These are phyloP conservation scores for Usnea hakonensis DNA, from an alignment of 495 filamentous ascomycete species.

Conservation along the genomic window DNA sequence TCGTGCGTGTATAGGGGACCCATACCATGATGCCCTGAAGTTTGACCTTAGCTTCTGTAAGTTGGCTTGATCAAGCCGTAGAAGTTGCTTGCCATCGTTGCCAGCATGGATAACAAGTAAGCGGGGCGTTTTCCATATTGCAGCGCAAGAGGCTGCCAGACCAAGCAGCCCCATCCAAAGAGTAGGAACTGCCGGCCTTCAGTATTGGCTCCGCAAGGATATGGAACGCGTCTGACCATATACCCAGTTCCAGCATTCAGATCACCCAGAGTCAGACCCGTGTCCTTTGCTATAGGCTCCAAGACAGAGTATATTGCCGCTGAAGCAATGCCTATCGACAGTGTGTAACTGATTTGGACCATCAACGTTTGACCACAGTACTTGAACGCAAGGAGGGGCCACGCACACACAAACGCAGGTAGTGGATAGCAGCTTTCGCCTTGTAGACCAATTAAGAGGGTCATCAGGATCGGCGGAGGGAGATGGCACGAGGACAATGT, in stretches of 20 bases:
- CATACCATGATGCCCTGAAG: constrained; percentile 37
- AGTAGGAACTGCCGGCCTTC: constrained; percentile 39
- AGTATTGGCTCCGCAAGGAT: neutral
- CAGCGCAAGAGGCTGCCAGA: constrained; percentile 62
- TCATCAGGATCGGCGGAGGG: constrained; percentile 54
- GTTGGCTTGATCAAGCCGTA: neutral
- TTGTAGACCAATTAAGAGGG: constrained; percentile 53
- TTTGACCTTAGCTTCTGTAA: neutral
- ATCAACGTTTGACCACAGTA: no score
- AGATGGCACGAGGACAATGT: constrained; percentile 52
- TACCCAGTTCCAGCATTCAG: constrained; percentile 57
- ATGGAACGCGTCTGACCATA: constrained; percentile 29
- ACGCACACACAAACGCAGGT: constrained; percentile 41
- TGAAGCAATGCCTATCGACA: constrained; percentile 51
- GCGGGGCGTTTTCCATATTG: constrained; percentile 59
- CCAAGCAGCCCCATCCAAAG: constrained; percentile 55
- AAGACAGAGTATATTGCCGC: constrained; percentile 57
- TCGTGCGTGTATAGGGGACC: constrained; percentile 39
- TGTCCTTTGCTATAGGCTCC: constrained; percentile 48
- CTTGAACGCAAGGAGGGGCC: constrained; percentile 14
- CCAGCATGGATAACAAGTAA: constrained; percentile 52
- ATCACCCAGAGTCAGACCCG: constrained; percentile 45
- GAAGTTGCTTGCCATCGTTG: constrained; percentile 40
- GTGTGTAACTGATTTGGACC: constrained; percentile 41
- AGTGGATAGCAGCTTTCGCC: constrained; percentile 47